Evolutionary conservation across 192 early-diverging fungal species (phyloP).

Genomic region (Lunasporangiospora selenospora): DNA sequence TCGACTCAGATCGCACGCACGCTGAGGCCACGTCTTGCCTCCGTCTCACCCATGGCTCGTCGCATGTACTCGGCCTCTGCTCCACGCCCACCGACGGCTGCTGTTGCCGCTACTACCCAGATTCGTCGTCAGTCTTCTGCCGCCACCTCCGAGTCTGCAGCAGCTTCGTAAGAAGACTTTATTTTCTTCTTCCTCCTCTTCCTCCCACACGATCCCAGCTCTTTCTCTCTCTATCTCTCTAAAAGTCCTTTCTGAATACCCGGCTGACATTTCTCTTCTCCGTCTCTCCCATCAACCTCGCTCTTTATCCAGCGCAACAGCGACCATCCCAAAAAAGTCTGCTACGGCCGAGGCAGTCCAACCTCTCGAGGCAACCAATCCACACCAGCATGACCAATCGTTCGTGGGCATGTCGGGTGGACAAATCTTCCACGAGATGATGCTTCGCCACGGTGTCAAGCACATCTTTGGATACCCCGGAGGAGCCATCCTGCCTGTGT

Average conservation of each 20-base stretch:
- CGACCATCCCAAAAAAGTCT: too few species aligned
- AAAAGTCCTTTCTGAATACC: too few species aligned
- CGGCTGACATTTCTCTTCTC: too few species aligned
- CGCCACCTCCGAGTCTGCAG: slow-evolving; percentile 16
- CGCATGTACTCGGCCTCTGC: slow-evolving; percentile 5
- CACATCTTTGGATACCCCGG: slow-evolving; percentile 98
- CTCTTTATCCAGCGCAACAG: slow-evolving; percentile 37
- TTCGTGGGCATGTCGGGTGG: slow-evolving; percentile 98
- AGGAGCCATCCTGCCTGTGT: slow-evolving; percentile 97
- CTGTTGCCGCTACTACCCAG: slow-evolving; percentile 25
- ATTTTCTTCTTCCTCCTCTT: neutral
- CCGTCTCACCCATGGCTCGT: slow-evolving; percentile 21
- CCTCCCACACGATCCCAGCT: neutral
- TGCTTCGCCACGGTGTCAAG: slow-evolving; percentile 92
- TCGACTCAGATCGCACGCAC: slow-evolving; percentile 27
- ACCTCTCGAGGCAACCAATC: too few species aligned
- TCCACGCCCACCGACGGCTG: slow-evolving; percentile 9
- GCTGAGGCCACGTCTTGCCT: too few species aligned
- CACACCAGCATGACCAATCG: slow-evolving; percentile 77
- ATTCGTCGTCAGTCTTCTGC: slow-evolving; percentile 40
- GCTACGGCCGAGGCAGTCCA: too few species aligned
- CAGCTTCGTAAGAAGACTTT: slow-evolving; percentile 11
- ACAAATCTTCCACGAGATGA: slow-evolving; percentile 99
- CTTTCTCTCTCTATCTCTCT: neutral
- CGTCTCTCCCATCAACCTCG: slow-evolving; percentile 1